Base-by-base conservation (phyloP, 2,329 filamentous ascomycete genomes). In the Tolypocladium tropicale region DNA sequence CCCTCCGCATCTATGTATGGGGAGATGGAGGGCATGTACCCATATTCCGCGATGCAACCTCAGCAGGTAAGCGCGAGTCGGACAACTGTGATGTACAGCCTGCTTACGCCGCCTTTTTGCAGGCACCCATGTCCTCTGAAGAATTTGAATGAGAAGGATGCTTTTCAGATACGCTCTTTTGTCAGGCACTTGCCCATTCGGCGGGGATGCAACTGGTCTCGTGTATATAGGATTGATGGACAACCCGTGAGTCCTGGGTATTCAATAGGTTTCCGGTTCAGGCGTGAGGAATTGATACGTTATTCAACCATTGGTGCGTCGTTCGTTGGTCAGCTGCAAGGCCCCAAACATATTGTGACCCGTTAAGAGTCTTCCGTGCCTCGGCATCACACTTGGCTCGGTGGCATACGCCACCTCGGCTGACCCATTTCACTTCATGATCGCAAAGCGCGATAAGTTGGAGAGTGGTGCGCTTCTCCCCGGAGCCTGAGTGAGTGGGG, bases 1-100 rank as follows among this genome's bases (percentile, higher is more conserved):
- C 83, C 86, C 57, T 77, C 84, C 60, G 64, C 67, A 4, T 63
- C 64, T 25, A 95, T 96, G 80, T 96, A 91, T 67, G 80, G 85
- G 56, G 85, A 88, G 56, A 86, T 92, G 72, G 85, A 90, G 60
- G 84, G 83, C 60, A 96, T 96, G 79, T 97, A 97, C 62, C 81
- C 81, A 41, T 95, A 95, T 69, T 81, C 86, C 16, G 76, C 84
- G 59, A 89, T 96, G 81, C 85, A 88, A 64, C 82, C 88, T 61
- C 90, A 95, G 71, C 89, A 91, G 77, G 89, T 92, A 78, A 70
- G 81, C 73, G n/a, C 32, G 37, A 9, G 12, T 12, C 46, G 18
- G 16, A 11, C n/a, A 25, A 2, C 18, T 46, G 16, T 23, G n/a
- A n/a, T 36, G 43, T 30, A 33, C 34, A 32, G 37, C 14, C 50